Conservation (phyloP, 441 rosid genomes). For the Populus hybrid region DNA sequence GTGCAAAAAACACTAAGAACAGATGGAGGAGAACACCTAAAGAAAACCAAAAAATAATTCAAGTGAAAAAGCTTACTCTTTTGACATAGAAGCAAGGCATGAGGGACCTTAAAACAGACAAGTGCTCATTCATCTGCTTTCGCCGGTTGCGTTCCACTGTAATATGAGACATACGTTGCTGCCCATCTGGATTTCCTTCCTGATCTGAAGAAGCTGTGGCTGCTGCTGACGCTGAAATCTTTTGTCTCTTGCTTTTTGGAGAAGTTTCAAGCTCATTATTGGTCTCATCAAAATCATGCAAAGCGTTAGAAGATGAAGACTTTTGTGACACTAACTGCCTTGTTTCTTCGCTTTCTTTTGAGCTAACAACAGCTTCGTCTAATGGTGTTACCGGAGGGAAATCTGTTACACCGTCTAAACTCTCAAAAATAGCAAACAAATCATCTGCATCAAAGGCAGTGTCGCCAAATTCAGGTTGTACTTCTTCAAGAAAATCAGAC, state of each 20-base stretch:
- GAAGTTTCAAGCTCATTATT: slow-evolving; percentile 39
- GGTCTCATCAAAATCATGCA: slow-evolving; percentile 30
- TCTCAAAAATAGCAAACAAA: slow-evolving; percentile 70
- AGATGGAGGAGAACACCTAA: not conserved
- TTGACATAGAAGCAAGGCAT: slow-evolving; percentile 99
- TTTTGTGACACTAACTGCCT: slow-evolving; percentile 29
- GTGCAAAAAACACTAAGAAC: not conserved
- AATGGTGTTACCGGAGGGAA: slow-evolving; percentile 42
- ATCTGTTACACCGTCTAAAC: slow-evolving; percentile 58
- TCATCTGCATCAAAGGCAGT: slow-evolving; percentile 60
- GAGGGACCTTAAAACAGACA: slow-evolving; percentile 75
- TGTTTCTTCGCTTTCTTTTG: slow-evolving; percentile 27
- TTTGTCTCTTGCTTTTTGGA: slow-evolving; percentile 54
- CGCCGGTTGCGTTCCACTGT: slow-evolving; percentile 95
- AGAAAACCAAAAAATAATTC: not conserved
- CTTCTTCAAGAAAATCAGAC: slow-evolving; percentile 49
- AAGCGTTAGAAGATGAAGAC: slow-evolving; percentile 28
- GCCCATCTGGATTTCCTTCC: slow-evolving; percentile 56
- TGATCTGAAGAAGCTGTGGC: slow-evolving; percentile 20
- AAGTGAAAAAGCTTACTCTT: slow-evolving; percentile 47
- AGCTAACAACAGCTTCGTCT: slow-evolving; percentile 19
- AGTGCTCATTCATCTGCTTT: slow-evolving; percentile 95
- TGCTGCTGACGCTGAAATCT: slow-evolving; percentile 15
- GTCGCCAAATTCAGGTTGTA: slow-evolving; percentile 48
- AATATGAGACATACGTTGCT: slow-evolving; percentile 69